Percentiles rank a stretch among this genome's conserved stretches.
phyloP scores from a whole-genome alignment of 2,329 filamentous ascomycete genomes.

The Exophiala sp. region DNA sequence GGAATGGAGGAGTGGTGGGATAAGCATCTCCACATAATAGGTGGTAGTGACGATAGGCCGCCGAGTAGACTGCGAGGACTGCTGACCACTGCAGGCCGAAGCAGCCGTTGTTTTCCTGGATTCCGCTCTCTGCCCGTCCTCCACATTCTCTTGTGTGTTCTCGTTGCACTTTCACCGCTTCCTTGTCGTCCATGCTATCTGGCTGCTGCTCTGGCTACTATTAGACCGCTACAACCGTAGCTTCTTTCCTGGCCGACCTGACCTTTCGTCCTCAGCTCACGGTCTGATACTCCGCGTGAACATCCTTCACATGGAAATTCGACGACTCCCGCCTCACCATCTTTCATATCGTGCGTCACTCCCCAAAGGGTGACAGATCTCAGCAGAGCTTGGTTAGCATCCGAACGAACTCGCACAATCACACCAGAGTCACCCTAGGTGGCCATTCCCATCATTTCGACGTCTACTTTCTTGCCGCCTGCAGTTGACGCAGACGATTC shows the following conservation, averaged over 20 bases:
- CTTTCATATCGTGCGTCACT: constrained; percentile 19
- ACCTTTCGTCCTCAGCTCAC: background rate
- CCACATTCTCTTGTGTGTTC: constrained; percentile 2
- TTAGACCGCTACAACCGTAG: background rate
- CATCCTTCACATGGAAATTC: constrained; percentile 22
- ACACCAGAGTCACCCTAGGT: background rate
- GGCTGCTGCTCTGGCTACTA: background rate
- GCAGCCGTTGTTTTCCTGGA: background rate
- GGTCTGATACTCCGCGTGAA: background rate
- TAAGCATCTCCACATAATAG: too few relatives aligned
- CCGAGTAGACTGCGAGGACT: too few relatives aligned
- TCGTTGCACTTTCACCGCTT: constrained; percentile 3
- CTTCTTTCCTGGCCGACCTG: constrained; percentile 4
- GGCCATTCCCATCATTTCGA: background rate
- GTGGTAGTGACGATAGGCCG: too few relatives aligned
- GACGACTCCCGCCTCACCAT: constrained; percentile 17
- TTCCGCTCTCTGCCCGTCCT: background rate
- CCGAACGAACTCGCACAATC: background rate
- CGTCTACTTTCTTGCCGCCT: background rate
- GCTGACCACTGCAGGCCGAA: too few relatives aligned
- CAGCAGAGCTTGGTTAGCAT: background rate
- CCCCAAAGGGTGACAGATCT: constrained; percentile 24
- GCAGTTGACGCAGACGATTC: background rate
- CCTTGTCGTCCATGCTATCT: background rate
- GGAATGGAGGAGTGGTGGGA: too few relatives aligned